Evolutionary conservation across 345 rosid genomes (phyloP).

Genomic region (Gossypium raimondii): DNA sequence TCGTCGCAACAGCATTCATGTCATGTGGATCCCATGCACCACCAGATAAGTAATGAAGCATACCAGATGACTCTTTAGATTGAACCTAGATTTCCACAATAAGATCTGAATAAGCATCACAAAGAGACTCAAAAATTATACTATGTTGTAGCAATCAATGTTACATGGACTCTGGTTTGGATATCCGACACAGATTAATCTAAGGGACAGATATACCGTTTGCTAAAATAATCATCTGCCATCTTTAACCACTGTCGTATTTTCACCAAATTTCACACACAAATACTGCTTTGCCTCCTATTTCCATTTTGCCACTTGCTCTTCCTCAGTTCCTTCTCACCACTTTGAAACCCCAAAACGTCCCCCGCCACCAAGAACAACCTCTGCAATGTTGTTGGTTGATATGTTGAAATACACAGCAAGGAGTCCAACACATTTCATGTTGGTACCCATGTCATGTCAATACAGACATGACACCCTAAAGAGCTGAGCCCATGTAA

Average conservation of each 20-base stretch:
- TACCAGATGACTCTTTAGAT: conserved; percentile 79
- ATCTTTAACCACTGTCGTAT: not conserved
- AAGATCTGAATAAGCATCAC: conserved; percentile 28
- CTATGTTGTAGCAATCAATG: not conserved
- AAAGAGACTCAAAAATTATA: conserved; percentile 18
- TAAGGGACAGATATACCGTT: not conserved
- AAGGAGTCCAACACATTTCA: not conserved
- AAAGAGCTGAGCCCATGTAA: not conserved
- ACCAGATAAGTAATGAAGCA: conserved; percentile 79
- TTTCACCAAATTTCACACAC: not conserved
- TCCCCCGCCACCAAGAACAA: not conserved
- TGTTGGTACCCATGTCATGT: not conserved
- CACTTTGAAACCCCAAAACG: not conserved
- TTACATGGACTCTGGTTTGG: not conserved
- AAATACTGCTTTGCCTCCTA: not conserved
- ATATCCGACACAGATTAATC: not conserved
- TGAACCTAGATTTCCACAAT: conserved; percentile 48
- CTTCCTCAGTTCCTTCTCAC: not conserved
- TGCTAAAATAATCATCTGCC: not conserved
- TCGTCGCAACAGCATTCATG: conserved; percentile 66
- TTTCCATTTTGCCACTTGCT: not conserved
- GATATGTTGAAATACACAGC: not conserved
- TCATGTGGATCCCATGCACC: conserved; percentile 99
- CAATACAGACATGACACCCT: not conserved
- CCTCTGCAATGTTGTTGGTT: not conserved